These are phyloP conservation scores for Aquilaria sinensis DNA, from an alignment of 345 rosid species.

Conservation along the genomic window DNA sequence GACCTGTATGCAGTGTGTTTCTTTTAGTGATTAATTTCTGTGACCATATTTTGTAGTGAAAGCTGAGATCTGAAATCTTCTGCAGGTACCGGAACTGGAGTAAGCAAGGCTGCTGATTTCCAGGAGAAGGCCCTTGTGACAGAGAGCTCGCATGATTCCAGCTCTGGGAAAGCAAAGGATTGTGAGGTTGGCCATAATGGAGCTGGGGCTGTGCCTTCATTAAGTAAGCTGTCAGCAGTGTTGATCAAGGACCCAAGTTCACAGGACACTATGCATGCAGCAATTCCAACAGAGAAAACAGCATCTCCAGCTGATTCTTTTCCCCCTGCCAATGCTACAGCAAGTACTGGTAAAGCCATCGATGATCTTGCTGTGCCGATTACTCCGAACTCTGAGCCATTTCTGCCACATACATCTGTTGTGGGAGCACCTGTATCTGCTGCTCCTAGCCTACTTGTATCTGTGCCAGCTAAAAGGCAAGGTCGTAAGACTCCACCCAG, in stretches of 20 bases:
- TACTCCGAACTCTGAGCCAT: constrained; percentile 21
- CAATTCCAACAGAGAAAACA: constrained; percentile 16
- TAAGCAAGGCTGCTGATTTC: constrained; percentile 40
- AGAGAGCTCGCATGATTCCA: constrained; percentile 53
- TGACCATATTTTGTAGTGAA: constrained; percentile 2
- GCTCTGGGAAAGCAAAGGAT: constrained; percentile 36
- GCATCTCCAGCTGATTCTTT: constrained; percentile 15
- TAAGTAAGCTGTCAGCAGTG: constrained; percentile 24
- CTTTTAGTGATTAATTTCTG: neutral
- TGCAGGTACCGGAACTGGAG: constrained; percentile 37
- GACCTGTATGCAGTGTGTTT: constrained; percentile 19
- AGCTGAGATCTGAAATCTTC: constrained; percentile 11
- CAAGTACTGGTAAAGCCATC: constrained; percentile 9
- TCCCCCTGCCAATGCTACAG: constrained; percentile 15
- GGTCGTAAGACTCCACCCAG: constrained; percentile 36
- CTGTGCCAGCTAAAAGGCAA: constrained; percentile 28
- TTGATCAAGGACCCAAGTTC: constrained; percentile 23
- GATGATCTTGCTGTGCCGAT: constrained; percentile 10
- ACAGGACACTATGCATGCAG: constrained; percentile 16
- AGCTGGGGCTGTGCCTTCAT: constrained; percentile 20
- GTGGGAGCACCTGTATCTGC: constrained; percentile 15
- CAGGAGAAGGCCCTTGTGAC: constrained; percentile 60
- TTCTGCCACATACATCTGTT: constrained; percentile 18
- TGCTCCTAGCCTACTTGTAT: constrained; percentile 15
- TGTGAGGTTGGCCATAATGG: constrained; percentile 31